Evolutionary conservation across 768 basidiomycete genomes (phyloP).

Genomic region (Phanerochaete sordida): DNA sequence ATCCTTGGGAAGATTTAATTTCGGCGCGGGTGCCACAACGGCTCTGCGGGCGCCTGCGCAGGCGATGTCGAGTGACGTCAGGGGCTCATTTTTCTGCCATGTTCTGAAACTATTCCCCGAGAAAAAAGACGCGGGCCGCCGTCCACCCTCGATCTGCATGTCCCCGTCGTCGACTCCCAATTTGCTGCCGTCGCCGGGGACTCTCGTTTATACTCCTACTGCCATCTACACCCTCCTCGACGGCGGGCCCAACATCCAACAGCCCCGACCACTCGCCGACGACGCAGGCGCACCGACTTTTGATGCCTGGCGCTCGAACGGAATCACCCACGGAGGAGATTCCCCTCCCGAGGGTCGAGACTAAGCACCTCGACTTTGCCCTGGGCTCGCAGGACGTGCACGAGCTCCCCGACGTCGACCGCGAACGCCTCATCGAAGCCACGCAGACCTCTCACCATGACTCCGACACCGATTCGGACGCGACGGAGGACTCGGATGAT

Average conservation of each 20-base stretch:
- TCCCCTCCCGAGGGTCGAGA: constrained; percentile 5
- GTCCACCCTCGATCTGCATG: background rate
- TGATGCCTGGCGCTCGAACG: background rate
- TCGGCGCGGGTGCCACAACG: constrained; percentile 1
- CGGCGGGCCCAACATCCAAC: background rate
- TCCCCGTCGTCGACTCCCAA: background rate
- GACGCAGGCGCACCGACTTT: background rate
- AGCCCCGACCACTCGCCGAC: background rate
- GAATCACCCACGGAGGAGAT: constrained; percentile 9
- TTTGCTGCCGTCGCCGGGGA: background rate
- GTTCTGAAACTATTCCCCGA: background rate
- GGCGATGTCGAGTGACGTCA: background rate
- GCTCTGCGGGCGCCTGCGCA: background rate
- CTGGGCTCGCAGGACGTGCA: background rate
- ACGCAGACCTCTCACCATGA: constrained; percentile 10
- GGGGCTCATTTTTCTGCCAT: background rate
- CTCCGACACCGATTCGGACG: constrained; percentile 14
- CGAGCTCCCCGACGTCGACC: constrained; percentile 11
- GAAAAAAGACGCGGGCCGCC: background rate
- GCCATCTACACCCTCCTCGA: background rate
- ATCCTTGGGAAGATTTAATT: background rate
- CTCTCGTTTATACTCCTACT: background rate
- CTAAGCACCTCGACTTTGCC: constrained; percentile 12
- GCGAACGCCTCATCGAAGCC: constrained; percentile 19
- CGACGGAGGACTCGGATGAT: constrained; percentile 54